Evolutionary conservation across 1,284 basidiomycete species (phyloP).

Genomic region (Chalciporus sp.): DNA sequence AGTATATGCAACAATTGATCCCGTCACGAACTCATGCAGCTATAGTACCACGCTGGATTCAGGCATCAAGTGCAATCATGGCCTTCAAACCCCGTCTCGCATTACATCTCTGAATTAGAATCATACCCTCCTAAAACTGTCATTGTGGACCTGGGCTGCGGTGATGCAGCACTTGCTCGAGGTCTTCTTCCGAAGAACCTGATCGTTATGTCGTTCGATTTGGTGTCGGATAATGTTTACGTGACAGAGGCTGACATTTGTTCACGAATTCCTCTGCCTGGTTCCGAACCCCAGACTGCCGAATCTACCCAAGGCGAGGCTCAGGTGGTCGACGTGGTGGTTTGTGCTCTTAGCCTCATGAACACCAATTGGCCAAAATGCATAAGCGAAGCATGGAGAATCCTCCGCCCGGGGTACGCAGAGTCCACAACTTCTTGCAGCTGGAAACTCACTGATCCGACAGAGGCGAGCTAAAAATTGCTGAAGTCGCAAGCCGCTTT

Average conservation of each 20-base stretch:
- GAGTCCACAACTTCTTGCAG: conserved; percentile 6
- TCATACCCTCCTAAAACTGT: conserved; percentile 67
- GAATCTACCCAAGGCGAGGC: conserved; percentile 52
- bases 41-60: conserved; percentile 89
- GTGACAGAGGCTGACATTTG: conserved; percentile 84
- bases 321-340: conserved; percentile 87
- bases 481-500: conserved; percentile 94
- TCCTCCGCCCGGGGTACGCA: conserved; percentile 79
- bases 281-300: conserved; percentile 59
- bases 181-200: conserved; percentile 69
- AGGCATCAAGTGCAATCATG: conserved; percentile 86
- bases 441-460: conserved; percentile 9
- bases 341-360: conserved; percentile 97
- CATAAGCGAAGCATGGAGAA: conserved; percentile 86
- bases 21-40: conserved; percentile 10
- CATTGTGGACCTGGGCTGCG: conserved; percentile 94
- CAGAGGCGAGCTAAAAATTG: conserved; percentile 89
- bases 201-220: conserved; percentile 78
- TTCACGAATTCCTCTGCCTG: conserved; percentile 74
- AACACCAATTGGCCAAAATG: conserved; percentile 94
- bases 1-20: conserved; percentile 15
- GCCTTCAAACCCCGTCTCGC: conserved; percentile 87
- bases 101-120: conserved; percentile 67
- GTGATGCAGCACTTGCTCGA: conserved; percentile 88
- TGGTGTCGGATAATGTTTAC: conserved; percentile 73